Conservation (phyloP, 257 asterid species). For the Verbena officinalis region DNA sequence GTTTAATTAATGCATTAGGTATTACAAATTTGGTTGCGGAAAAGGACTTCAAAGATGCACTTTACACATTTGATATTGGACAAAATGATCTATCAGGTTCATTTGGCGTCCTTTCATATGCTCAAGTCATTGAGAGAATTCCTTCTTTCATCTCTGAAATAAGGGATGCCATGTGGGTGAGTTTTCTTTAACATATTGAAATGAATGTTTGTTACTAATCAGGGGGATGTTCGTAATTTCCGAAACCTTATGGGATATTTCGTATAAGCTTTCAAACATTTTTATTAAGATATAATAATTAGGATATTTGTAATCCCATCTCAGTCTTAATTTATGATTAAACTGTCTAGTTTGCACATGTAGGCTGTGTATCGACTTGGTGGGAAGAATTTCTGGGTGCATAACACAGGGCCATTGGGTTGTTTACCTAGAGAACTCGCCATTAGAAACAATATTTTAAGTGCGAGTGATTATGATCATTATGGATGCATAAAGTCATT, state of each 20-base stretch:
- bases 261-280: too few relatives aligned
- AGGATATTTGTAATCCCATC: neutral
- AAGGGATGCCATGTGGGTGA: conserved; percentile 44
- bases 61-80: conserved; percentile 56
- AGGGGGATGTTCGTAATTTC: too few relatives aligned
- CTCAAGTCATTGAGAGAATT: conserved; percentile 39
- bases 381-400: conserved; percentile 59
- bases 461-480: conserved; percentile 35
- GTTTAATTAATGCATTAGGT: conserved; percentile 24
- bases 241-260: too few relatives aligned
- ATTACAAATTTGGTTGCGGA: conserved; percentile 17
- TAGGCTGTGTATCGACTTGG: conserved; percentile 43
- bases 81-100: conserved; percentile 49
- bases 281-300: neutral
- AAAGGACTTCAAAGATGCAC: conserved; percentile 40
- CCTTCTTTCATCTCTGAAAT: conserved; percentile 58
- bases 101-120: conserved; percentile 32
- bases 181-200: neutral
- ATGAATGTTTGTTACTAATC: too few relatives aligned
- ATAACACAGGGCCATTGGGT: conserved; percentile 57
- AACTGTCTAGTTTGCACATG: neutral
- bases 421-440: conserved; percentile 49
- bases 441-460: conserved; percentile 5
- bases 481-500: conserved; percentile 42
- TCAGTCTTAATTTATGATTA: too few relatives aligned